Base-by-base conservation (phyloP, 2,329 filamentous ascomycete species). In the Alternaria longipes region DNA sequence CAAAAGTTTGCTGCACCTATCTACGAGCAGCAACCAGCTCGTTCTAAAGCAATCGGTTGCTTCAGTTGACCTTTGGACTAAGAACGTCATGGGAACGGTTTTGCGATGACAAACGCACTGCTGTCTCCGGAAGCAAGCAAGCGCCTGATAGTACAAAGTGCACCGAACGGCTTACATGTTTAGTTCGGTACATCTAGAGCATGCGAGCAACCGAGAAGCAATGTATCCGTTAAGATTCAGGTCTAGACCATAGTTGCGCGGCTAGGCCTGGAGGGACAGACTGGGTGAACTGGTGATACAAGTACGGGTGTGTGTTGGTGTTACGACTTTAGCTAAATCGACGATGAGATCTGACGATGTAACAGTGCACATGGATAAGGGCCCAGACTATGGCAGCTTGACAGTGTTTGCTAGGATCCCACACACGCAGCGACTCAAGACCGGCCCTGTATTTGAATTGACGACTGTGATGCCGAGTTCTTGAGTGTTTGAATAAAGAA, bases 201-300 rank as follows among this genome's bases (percentile, higher is more conserved):
- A 12, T 41, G n/a, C 16, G 11, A 46, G 38, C 7, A 50, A 40
- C 34, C 34, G 12, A 36, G 20, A 40, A 45, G 22, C 36, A 30
- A 26, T 20, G 20, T 22, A 8, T 45, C 5, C 14, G 16, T 14
- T 44, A 8, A 38, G 40, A 16, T 36, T 8, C 5, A 18, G 28
- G 14, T 40, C 30, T 50, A 32, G 38, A 20, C 2, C 28, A 26
- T 54, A 2, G 52, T 12, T 56, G 41, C 28, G 22, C 49, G 45
- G 45, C 32, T 26, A 54, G 50, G 30, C 40, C 24, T 50, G 52
- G 55, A 40, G 42, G 20, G 38, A 40, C 32, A 51, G 47, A 53
- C 18, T 28, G 59, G 51, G 41, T 44, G 63, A 65, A 56, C 54
- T 34, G 40, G 63, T 63, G n/a, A 54, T 54, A 56, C 62, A 64